A percentile compares a stretch with the other conserved stretches of the same genome.
These are phyloP conservation scores for Drosera capensis DNA, from an alignment of 148 eudicot species.

Conservation along the genomic window DNA sequence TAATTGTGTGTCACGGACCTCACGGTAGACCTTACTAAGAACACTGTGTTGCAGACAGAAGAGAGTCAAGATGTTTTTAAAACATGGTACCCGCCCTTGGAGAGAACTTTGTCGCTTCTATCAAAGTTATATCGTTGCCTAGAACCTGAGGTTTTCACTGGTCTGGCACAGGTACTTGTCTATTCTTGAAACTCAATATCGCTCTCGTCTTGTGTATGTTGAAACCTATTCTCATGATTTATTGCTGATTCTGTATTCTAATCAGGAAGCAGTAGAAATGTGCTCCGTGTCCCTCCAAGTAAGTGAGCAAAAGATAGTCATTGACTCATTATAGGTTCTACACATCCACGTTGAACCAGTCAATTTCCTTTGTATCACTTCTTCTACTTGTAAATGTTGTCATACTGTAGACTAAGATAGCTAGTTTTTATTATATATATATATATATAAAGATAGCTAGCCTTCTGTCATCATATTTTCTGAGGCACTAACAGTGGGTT, in stretches of 20 bases:
- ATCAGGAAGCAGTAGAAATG: slow-evolving; percentile 95
- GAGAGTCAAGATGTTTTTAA: slow-evolving; percentile 45
- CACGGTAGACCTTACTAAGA: not conserved
- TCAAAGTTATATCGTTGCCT: slow-evolving; percentile 75
- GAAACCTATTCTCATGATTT: slow-evolving; percentile 3
- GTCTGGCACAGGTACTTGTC: slow-evolving; percentile 78
- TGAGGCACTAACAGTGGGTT: not conserved
- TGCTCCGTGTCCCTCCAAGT: slow-evolving; percentile 88
- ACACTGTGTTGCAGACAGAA: slow-evolving; percentile 32
- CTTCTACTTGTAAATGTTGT: too few species aligned
- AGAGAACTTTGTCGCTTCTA: slow-evolving; percentile 76
- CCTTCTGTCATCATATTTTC: too few species aligned
- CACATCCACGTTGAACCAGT: too few species aligned
- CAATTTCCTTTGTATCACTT: too few species aligned
- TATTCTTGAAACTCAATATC: not conserved
- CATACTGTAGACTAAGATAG: too few species aligned
- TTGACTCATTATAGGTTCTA: too few species aligned
- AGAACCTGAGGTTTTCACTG: slow-evolving; percentile 88
- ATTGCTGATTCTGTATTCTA: slow-evolving; percentile 11
- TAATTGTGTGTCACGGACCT: not conserved
- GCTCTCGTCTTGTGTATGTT: not conserved
- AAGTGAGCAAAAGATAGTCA: slow-evolving; percentile 12
- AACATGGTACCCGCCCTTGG: slow-evolving; percentile 92
- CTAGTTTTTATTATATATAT: too few species aligned
- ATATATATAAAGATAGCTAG: too few species aligned